A percentile compares a stretch with the other conserved stretches of the same genome.
Evolutionary conservation across 2,329 filamentous ascomycete species (phyloP).

Genomic region (Aureobasidium sp.): DNA sequence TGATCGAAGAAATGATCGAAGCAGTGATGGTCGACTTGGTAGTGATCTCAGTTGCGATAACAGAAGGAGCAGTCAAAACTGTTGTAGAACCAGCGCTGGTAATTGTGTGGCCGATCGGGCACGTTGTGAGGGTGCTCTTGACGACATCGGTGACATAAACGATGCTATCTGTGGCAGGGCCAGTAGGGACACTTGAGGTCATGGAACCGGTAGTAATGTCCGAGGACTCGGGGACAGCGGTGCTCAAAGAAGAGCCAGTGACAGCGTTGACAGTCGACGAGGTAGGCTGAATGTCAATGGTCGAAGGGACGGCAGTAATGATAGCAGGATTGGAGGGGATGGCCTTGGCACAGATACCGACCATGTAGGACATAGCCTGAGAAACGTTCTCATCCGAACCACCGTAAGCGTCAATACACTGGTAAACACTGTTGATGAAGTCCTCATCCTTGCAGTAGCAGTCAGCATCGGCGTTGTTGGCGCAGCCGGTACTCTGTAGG

Average conservation of each 20-base stretch:
- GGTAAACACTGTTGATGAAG: slow-evolving; percentile 83
- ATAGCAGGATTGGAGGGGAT: slow-evolving; percentile 85
- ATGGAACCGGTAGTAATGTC: neutral
- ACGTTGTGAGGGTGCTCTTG: slow-evolving; percentile 38
- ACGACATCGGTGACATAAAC: slow-evolving; percentile 25
- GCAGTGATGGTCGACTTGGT: slow-evolving; percentile 24
- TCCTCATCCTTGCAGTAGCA: slow-evolving; percentile 89
- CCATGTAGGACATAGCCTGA: slow-evolving; percentile 82
- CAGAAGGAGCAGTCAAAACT: slow-evolving; percentile 3
- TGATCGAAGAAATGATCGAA: slow-evolving; percentile 9
- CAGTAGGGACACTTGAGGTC: neutral
- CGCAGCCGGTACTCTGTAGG: slow-evolving; percentile 78
- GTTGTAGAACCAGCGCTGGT: slow-evolving; percentile 6
- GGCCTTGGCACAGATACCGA: slow-evolving; percentile 87
- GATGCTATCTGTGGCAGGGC: slow-evolving; percentile 8
- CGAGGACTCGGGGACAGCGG: neutral
- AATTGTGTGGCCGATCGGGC: slow-evolving; percentile 31
- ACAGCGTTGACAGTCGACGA: slow-evolving; percentile 20
- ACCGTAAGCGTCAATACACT: slow-evolving; percentile 83
- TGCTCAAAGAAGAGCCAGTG: slow-evolving; percentile 17
- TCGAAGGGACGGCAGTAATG: slow-evolving; percentile 74
- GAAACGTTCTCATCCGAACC: slow-evolving; percentile 71
- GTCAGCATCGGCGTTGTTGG: slow-evolving; percentile 80
- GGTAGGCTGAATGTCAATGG: slow-evolving; percentile 60
- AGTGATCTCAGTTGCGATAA: slow-evolving; percentile 4